A percentile compares a stretch with the other conserved stretches of the same genome.
These are phyloP conservation scores for Setomelanomma holmii DNA, from an alignment of 2,329 filamentous ascomycete species.

Conservation along the genomic window DNA sequence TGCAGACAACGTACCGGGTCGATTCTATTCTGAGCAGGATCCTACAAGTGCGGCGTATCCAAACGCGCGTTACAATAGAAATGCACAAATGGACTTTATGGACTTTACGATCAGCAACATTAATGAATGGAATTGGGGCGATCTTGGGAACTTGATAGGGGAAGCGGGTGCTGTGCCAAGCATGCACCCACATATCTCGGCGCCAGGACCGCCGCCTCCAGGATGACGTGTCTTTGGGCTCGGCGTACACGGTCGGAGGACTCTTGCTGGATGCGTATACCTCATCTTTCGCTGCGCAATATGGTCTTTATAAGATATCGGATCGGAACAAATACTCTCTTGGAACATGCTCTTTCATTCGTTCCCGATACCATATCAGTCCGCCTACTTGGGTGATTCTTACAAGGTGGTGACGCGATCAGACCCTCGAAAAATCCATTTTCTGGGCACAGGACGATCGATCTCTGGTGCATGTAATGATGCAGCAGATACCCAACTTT, in stretches of 20 bases:
- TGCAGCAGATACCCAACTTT: too few relatives aligned
- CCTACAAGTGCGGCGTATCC: slow-evolving; percentile 22
- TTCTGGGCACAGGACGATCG: too few relatives aligned
- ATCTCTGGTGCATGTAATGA: too few relatives aligned
- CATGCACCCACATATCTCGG: slow-evolving; percentile 9
- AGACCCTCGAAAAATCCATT: too few relatives aligned
- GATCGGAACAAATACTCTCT: not conserved
- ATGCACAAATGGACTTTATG: slow-evolving; percentile 45
- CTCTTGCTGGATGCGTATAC: not conserved
- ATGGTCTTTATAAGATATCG: too few relatives aligned
- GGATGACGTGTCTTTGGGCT: slow-evolving; percentile 3
- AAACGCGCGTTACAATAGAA: slow-evolving; percentile 32
- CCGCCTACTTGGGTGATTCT: too few relatives aligned
- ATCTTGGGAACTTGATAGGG: slow-evolving; percentile 38
- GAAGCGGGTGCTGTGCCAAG: slow-evolving; percentile 23
- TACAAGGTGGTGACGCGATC: too few relatives aligned
- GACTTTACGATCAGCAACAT: slow-evolving; percentile 47
- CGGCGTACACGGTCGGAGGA: not conserved
- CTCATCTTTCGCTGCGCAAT: not conserved
- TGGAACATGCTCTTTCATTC: too few relatives aligned
- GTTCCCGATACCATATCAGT: too few relatives aligned
- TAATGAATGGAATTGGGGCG: slow-evolving; percentile 46
- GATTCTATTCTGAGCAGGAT: slow-evolving; percentile 31
- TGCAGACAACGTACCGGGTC: slow-evolving; percentile 29
- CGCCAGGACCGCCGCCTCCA: slow-evolving; percentile 8